phyloP scores from a whole-genome alignment of 345 rosid genomes.

The Diplotaxis tenuifolia region DNA sequence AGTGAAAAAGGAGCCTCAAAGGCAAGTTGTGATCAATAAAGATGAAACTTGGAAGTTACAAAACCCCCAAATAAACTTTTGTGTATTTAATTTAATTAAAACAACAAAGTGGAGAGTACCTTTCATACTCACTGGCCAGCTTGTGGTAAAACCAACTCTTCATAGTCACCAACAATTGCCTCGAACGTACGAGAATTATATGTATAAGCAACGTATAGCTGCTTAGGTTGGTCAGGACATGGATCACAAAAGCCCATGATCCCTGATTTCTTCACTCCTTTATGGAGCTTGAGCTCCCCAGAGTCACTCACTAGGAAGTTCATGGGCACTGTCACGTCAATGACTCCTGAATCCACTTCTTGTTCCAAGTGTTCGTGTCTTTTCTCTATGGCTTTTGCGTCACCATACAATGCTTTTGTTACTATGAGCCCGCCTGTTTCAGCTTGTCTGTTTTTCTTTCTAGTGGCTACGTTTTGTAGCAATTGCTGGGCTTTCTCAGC shows the following conservation, averaged over 20 bases:
- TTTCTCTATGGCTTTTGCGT: constrained; percentile 54
- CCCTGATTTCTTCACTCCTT: constrained; percentile 88
- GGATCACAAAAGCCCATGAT: constrained; percentile 99
- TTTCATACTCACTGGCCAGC: constrained; percentile 46
- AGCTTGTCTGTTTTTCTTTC: constrained; percentile 70
- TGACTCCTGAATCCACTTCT: constrained; percentile 50
- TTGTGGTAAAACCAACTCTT: constrained; percentile 69
- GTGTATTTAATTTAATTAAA: neutral
- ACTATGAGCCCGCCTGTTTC: constrained; percentile 75
- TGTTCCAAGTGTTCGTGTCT: constrained; percentile 36
- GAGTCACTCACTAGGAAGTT: constrained; percentile 84
- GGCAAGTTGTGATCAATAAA: constrained; percentile 4
- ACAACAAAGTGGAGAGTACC: constrained; percentile 21
- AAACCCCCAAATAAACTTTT: constrained; percentile 13
- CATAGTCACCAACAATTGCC: constrained; percentile 68
- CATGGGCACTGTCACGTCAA: constrained; percentile 82
- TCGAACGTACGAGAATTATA: constrained; percentile 46
- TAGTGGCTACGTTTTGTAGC: constrained; percentile 69
- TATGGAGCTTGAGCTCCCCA: constrained; percentile 89
- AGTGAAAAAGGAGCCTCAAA: neutral
- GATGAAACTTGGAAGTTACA: constrained; percentile 22
- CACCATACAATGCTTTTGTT: constrained; percentile 73
- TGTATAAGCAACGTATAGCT: constrained; percentile 67
- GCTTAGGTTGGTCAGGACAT: constrained; percentile 82
- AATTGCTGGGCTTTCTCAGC: constrained; percentile 83